phyloP scores from a whole-genome alignment of 108 stramenopile genomes.

The Cyclotella baltica region DNA sequence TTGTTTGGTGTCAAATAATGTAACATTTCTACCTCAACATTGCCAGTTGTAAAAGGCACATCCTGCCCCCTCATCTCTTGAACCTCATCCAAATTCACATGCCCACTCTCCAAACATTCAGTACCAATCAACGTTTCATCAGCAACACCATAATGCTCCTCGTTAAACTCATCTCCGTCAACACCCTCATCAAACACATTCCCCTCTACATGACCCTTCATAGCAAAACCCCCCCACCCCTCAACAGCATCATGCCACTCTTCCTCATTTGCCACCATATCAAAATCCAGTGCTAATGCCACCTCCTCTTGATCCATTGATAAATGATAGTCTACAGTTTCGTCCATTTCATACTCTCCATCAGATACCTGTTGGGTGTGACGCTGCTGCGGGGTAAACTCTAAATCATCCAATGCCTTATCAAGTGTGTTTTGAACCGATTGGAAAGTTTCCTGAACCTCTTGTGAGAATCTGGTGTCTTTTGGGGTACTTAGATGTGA shows the following conservation, averaged over 20 bases:
- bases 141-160: background rate
- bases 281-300: constrained; percentile 18
- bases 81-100: background rate
- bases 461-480: no score
- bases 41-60: no score
- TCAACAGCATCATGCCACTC: background rate
- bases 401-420: constrained; percentile 9
- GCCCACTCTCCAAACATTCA: background rate
- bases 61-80: no score
- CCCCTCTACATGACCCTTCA: background rate
- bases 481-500: no score
- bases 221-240: background rate
- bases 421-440: constrained; percentile 21
- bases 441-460: constrained; percentile 15
- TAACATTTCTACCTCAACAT: no score
- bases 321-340: background rate
- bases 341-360: background rate
- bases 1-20: background rate
- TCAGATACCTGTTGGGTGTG: background rate
- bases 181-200: background rate
- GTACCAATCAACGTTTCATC: background rate
- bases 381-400: background rate
- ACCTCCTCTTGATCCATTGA: background rate
- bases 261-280: constrained; percentile 4
- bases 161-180: background rate